Base-by-base conservation (phyloP, 179 eudicot genomes). In the Corrigiola litoralis region DNA sequence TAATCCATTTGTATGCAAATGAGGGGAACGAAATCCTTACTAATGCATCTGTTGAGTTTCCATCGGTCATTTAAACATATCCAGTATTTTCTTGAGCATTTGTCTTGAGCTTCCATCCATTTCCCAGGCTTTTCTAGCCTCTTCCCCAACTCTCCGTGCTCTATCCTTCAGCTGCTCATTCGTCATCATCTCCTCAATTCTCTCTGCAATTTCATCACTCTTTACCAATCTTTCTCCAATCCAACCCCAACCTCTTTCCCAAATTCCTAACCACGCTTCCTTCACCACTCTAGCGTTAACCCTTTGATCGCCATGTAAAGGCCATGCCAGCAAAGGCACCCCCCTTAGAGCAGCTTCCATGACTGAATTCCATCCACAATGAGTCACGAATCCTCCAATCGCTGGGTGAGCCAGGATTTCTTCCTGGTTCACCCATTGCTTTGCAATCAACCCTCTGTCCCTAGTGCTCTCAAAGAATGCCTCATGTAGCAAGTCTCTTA, bases 291-390 rank as follows among this genome's bases (percentile, higher is more conserved):
- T 84, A 1, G 88, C 82, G 28, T 79, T 83, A 59, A 81, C 67
- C 79, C 63, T 81, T 47, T 87, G 90, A 24, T 85, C 95, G 1
- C 86, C 90, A 4, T 74, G 82, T 24, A 33, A 45, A 0, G 90
- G 90, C 95, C 90, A 84, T 0, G 86, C 90, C 42, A 86, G 47
- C 25, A 84, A 18, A 2, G 88, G 88, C n/a, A 84, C 62, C 47
- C 88, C 90, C 1, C 53, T 28, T 0, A 27, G 40, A 38, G 87
- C 78, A 0, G 90, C 83, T 57, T 89, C 96, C 69, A 69, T 74
- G 57, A 84, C 82, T 6, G 92, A 84, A 67, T 88, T 81, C 92
- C 96, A 88, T 16, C 83, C 92, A 14, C 90, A 84, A 24, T 88
- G 96, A 42, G 74, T 88, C 40, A 88, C 58, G 14, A 88, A 89